Base-by-base conservation (phyloP, 768 basidiomycete species). In the Agrocybe pediades region DNA sequence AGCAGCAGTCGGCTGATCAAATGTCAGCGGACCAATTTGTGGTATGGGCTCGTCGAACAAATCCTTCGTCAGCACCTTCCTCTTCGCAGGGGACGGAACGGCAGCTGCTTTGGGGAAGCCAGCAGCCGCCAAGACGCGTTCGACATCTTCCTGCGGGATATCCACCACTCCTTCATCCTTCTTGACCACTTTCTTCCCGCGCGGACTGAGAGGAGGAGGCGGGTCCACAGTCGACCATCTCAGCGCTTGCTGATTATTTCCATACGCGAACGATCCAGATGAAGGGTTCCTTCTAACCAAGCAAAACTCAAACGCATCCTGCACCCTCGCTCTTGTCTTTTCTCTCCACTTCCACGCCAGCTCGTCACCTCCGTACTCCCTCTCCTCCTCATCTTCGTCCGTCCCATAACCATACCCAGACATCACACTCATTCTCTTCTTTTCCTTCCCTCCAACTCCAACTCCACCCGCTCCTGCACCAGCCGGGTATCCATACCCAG, bases 241-340 rank as follows among this genome's bases (percentile, higher is more conserved):
- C 20, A 68, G 45, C 24, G 33, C 54, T 29, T 50, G 52, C 9
- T 64, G 54, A 21, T 57, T 49, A 49, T 48, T 58, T 26, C 62
- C 51, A 17, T 49, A 50, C 29, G 58, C 56, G 15, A 59, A 48
- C 9, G 54, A 52, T 11, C 67, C 33, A 5, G 11, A 36, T 13
- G 33, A 36, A 13, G 33, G 33, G n/a, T 36, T 48, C 25, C 55
- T 68, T 4, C 69, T 62, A 7, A 71, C 74, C 24, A 82, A 69
- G 64, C 94, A 95, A 59, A 94, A 88, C 58, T 94, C 89, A 63
- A 84, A 93, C 0, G 88, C 87, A 50, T 90, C 90, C 59, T 86
- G 83, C 23, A 95, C 76, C 41, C 93, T 80, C 58, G 80, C 67
- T 19, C 85, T 77, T 2, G 91, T 90, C 57, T 79, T 74, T 51